Conservation (phyloP, 176 grass and related monocot species). For the Chloris gayana region DNA sequence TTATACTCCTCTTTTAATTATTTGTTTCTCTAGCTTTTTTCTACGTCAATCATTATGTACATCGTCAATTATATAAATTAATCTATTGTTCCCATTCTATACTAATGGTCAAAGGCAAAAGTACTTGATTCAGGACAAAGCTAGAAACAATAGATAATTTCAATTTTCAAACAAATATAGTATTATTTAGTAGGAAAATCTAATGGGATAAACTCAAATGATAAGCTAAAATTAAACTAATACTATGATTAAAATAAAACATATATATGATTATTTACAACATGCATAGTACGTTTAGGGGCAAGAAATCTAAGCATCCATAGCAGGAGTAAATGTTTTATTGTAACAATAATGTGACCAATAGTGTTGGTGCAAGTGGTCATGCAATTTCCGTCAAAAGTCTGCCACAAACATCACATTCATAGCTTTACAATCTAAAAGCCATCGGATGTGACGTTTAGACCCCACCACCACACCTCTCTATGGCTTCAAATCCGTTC, state of each 20-base stretch:
- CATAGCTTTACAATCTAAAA: slow-evolving; percentile 51
- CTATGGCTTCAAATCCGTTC: too few species aligned
- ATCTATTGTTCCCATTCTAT: too few species aligned
- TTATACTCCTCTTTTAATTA: too few species aligned
- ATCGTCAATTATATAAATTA: too few species aligned
- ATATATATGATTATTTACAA: too few species aligned
- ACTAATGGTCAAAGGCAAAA: too few species aligned
- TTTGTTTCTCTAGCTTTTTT: too few species aligned
- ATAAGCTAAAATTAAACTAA: background rate
- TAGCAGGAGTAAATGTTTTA: too few species aligned
- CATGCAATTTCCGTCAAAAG: slow-evolving; percentile 28
- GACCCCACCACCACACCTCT: background rate
- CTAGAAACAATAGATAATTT: background rate
- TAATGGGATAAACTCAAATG: background rate
- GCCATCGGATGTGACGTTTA: slow-evolving; percentile 42
- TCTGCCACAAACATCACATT: slow-evolving; percentile 55
- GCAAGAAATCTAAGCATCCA: background rate
- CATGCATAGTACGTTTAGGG: background rate
- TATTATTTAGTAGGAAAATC: background rate
- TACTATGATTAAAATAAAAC: background rate
- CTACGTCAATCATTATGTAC: too few species aligned
- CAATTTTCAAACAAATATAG: background rate
- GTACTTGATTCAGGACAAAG: too few species aligned
- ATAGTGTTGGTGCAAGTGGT: background rate
- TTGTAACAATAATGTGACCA: too few species aligned